Evolutionary conservation across 805 yeast species (phyloP), one percentile per base, ranked within the genome.

Genomic region (Teunomyces aglyptinius): DNA sequence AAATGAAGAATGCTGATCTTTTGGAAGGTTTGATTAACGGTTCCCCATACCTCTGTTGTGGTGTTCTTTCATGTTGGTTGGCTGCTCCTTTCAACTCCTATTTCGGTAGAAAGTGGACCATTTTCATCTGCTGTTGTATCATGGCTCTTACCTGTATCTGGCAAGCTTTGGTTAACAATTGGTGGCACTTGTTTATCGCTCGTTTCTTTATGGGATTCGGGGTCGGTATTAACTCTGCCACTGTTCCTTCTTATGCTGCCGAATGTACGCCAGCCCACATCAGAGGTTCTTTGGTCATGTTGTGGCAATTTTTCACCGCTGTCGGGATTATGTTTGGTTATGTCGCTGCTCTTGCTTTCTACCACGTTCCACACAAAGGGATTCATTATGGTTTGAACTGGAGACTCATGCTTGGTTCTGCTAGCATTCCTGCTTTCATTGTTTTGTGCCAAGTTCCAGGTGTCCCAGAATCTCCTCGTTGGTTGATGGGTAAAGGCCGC

Each of bases 231-330:
- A 80, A 81, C 54, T 81, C 86, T 3, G 78, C 86, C 19, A 81
- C 86, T 12, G 86, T 82, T 10, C 88, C 89, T 4, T 81, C 85
- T 10, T 81, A 78, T 52, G 75, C 82, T 22, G 85, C 86, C 12
- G 88, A 82, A 58, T 76, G 81, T 57, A 59, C 81, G 6, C 86
- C 86, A 1, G 77, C 78, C n/a, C 65, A 65, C 11, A 73, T 78
- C 32, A 71, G 89, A 58, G 89, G 89, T 43, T 79, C 86, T 1
- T 67, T 84, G 49, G 81, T 82, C 43, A 82, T 83, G 84, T 70
- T 80, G 65, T 84, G 87, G 86, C 89, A 84, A 66, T 80, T 81
- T 55, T 83, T 82, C 71, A 82, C 87, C n/a, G 88, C 89, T 1
- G 78, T 83, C 43, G 89, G 89, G 49, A 82, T 84, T 51, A 78